Base-by-base conservation (phyloP, 73 alveolate genomes). In the Halteria grandinella region DNA sequence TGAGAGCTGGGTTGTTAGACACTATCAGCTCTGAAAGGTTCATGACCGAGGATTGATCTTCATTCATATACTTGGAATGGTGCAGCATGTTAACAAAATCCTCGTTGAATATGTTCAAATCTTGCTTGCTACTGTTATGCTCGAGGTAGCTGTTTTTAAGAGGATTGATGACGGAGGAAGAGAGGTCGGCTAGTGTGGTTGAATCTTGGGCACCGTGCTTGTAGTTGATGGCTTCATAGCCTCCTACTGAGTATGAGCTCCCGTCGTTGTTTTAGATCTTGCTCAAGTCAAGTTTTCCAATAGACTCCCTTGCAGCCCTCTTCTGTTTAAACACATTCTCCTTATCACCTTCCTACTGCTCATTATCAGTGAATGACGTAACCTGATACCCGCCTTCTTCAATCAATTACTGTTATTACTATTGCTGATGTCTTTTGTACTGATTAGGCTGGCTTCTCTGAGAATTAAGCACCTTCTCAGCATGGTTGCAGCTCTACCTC, bases 351-450 rank as follows among this genome's bases (percentile, higher is more conserved):
- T 4, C 14, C 7, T 57, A 50, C 50, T 12, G 8, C 21, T 47
- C 64, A 45, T 57, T 66, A 15, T 66, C 80, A 45, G 80, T 66
- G 15, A 66, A 63, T 18, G 80, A 41, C 11, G 80, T 66, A 0
- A 47, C 41, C 41, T 66, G 32, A 47, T 34, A 66, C 2, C 52
- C 80, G n/a, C 44, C 29, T 20, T 44, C 29, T 20, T 66, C 80
- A 21, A 66, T 66, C n/a, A n/a, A n/a, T n/a, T n/a, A n/a, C n/a
- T n/a, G n/a, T n/a, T 5, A 66, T 66, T 44, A 63, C 4, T 28
- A 45, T 18, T 1, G 80, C 47, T 17, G 80, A 66, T 66, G 32
- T 44, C 80, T 45, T 66, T 50, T 45, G 69, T 66, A 44, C 23
- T 25, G 29, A 24, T 36, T 7, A 18, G 1, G 23, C 18, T 23